Conservation (phyloP, 306 rosid genomes). For the Clitoria ternatea region DNA sequence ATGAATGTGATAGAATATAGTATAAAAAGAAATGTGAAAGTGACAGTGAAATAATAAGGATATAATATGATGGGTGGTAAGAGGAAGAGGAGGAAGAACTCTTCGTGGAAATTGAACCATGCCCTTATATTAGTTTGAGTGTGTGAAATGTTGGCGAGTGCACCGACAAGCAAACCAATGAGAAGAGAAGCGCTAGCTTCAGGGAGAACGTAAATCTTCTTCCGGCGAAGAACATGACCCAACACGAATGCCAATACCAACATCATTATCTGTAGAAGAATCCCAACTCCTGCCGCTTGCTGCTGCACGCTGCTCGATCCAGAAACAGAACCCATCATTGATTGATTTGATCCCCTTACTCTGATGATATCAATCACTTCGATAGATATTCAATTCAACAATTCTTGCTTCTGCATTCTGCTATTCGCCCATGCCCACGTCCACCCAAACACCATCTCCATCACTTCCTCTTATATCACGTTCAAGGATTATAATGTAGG, state of each 20-base stretch:
- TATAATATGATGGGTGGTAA: constrained; percentile 87
- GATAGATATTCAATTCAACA: too few species aligned
- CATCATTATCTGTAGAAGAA: constrained; percentile 88
- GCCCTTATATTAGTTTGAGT: constrained; percentile 67
- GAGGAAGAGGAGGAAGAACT: constrained; percentile 71
- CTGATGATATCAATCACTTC: neutral
- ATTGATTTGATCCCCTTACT: constrained; percentile 30
- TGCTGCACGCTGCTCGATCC: too few species aligned
- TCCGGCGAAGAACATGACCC: constrained; percentile 79
- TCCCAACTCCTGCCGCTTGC: constrained; percentile 82
- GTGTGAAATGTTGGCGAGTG: constrained; percentile 62
- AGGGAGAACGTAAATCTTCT: constrained; percentile 65
- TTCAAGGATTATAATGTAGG: too few species aligned
- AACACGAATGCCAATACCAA: constrained; percentile 72
- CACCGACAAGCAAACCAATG: constrained; percentile 72
- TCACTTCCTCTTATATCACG: too few species aligned
- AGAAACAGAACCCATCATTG: too few species aligned
- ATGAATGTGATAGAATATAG: neutral
- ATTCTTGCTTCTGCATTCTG: too few species aligned
- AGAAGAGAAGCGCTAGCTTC: constrained; percentile 88
- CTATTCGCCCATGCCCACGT: too few species aligned
- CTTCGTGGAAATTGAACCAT: constrained; percentile 88
- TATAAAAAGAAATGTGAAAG: neutral
- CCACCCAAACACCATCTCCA: too few species aligned
- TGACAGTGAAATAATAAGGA: constrained; percentile 21